Percentiles rank a stretch among this genome's conserved stretches.
Evolutionary conservation across 1,284 basidiomycete species (phyloP).

Genomic region (Fomitopsis palustris): DNA sequence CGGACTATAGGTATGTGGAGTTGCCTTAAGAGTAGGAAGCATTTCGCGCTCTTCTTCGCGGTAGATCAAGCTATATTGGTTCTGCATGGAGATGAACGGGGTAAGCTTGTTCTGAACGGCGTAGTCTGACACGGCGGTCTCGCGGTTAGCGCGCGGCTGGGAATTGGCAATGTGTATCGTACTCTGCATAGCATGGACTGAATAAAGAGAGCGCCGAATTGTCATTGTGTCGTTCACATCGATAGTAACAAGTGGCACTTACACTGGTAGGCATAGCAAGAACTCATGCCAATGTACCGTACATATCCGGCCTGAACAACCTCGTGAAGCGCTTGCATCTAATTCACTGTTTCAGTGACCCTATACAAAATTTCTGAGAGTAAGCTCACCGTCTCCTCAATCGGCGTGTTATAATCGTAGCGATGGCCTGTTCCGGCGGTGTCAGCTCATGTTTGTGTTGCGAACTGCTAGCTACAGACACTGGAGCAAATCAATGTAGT

Average conservation of each 20-base stretch:
- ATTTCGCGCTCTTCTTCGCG: slow-evolving; percentile 53
- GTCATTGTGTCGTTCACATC: too few relatives aligned
- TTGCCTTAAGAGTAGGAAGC: slow-evolving; percentile 37
- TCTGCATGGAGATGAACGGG: slow-evolving; percentile 54
- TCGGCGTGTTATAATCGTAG: slow-evolving; percentile 26
- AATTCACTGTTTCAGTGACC: too few relatives aligned
- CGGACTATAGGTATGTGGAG: not conserved
- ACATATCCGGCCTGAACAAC: slow-evolving; percentile 62
- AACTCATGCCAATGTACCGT: slow-evolving; percentile 66
- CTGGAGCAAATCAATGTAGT: slow-evolving; percentile 43
- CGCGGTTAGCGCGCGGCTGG: too few relatives aligned
- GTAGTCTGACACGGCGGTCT: too few relatives aligned
- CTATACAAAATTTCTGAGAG: not conserved
- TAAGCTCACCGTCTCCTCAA: slow-evolving; percentile 24
- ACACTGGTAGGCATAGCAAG: slow-evolving; percentile 32
- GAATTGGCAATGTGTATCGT: too few relatives aligned
- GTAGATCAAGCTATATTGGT: slow-evolving; percentile 41
- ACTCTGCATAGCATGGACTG: slow-evolving; percentile 51
- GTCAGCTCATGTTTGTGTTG: too few relatives aligned
- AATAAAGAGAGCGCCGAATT: too few relatives aligned
- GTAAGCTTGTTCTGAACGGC: slow-evolving; percentile 39
- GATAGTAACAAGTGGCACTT: slow-evolving; percentile 4
- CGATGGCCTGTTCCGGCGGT: slow-evolving; percentile 17
- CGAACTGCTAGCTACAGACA: too few relatives aligned
- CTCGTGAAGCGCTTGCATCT: slow-evolving; percentile 65